A percentile compares a stretch with the other conserved stretches of the same genome.
Evolutionary conservation across 371 early-diverging fungal genomes (phyloP).

Genomic region (Mucor saturninus): DNA sequence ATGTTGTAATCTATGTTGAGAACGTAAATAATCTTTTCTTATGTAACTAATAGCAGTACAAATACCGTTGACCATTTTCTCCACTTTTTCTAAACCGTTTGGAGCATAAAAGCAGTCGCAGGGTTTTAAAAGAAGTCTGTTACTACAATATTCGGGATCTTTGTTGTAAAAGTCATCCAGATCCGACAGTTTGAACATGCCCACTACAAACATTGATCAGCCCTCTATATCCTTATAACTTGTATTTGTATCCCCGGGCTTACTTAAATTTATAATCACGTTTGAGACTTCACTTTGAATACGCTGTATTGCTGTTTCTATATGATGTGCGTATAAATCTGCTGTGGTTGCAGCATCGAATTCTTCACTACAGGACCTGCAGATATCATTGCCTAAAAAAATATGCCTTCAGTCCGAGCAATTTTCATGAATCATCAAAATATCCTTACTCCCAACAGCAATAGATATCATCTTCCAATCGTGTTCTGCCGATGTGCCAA

Average conservation of each 20-base stretch:
- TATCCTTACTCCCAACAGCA: slow-evolving; percentile 27
- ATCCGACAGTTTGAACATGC: slow-evolving; percentile 18
- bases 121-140: neutral
- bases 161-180: slow-evolving; percentile 10
- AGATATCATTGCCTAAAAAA: neutral
- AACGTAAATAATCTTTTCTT: neutral
- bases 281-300: slow-evolving; percentile 17
- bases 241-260: neutral
- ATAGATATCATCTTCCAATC: slow-evolving; percentile 34
- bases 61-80: neutral
- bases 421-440: neutral
- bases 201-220: slow-evolving; percentile 11
- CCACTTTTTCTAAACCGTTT: neutral
- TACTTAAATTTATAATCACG: slow-evolving; percentile 16
- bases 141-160: slow-evolving; percentile 13
- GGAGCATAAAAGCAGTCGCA: neutral
- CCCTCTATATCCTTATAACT: neutral
- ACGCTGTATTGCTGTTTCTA: slow-evolving; percentile 26
- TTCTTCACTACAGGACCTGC: slow-evolving; percentile 6
- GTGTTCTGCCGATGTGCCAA: neutral
- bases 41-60: no score
- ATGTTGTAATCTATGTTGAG: slow-evolving; percentile 1
- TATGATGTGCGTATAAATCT: slow-evolving; percentile 18
- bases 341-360: slow-evolving; percentile 3
- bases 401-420: neutral